Base-by-base conservation (phyloP, 2,329 filamentous ascomycete species). In the Hypoxylon sp. region DNA sequence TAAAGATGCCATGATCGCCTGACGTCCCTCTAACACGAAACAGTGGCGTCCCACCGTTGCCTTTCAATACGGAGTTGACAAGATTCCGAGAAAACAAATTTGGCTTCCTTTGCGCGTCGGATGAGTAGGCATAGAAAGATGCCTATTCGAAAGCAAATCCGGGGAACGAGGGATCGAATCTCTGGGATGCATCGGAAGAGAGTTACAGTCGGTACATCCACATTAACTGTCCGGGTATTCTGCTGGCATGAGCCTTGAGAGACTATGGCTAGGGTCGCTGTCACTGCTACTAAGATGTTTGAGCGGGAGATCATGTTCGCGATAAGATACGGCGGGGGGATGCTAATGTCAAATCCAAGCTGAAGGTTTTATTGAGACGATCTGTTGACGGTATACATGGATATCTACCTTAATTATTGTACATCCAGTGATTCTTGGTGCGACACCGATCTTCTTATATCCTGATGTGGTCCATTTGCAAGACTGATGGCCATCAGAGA, bases 101-200 rank as follows among this genome's bases (percentile, higher is more conserved):
- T 11, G 65, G 61, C 2, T 68, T 62, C 11, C 65, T 61, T 22
- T 67, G 24, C 8, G 40, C 42, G 26, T 61, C 53, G 30, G 65
- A 68, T n/a, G 65, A 68, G 40, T 68, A 64, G 24, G 56, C 55
- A 16, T 62, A 68, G 53, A 68, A 68, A 4, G 65, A 64, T 16
- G 61, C 44, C 45, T 65, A 55, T 36, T 68, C 65, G 33, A 68
- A 68, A 20, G 61, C 60, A 28, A 67, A 67, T 46, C 65, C 61
- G 8, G 57, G 59, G 30, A 67, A 67, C 2, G 65, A 67, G 8
- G 51, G 40, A 46, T 67, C 65, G 32, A 65, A 30, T 33, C 42
- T 48, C 11, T 61, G 50, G 3, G 57, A 61, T 18, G 48, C 33
- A 14, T 52, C 30, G 32, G 46, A 42, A 42, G 61, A n/a, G 61